Base-by-base conservation (phyloP, 208 protist species). In the Acanthamoeba culbertsoni region DNA sequence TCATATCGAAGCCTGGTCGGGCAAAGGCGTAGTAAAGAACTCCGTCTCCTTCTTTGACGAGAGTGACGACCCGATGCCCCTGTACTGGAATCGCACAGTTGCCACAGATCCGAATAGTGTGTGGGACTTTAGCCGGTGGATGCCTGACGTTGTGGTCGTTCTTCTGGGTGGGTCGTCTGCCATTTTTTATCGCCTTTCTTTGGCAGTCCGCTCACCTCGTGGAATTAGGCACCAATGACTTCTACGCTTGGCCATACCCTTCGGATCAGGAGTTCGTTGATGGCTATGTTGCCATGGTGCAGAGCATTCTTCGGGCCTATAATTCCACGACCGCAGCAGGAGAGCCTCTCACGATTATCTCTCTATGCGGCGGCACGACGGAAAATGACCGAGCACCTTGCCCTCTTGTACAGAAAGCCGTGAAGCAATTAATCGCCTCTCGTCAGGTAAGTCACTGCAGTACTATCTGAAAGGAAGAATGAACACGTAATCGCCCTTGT, bases 21-120 rank as follows among this genome's bases (percentile, higher is more conserved):
- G 89, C 14, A 91, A 91, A 46, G 63, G 63, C 37, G 89, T 93
- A 7, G 89, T 93, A 35, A 93, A 93, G 89, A 93, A 93, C 35
- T 62, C 65, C 42, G 5, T 55, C 65, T 31, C 28, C 16, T 59
- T 75, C n/a, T 48, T 46, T n/a, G 40, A 57, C 5, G 42, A 35
- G 40, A 75, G 57, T 42, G 57, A 77, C 65, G 65, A 93, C 33
- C 53, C 63, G 40, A 93, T 93, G 89, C 89, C 89, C 10, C 8
- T 93, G 4, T 93, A 93, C 35, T 93, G 89, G 89, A 86, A 86
- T 23, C 89, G 89, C 65, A 20, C 89, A n/a, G 42, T 93, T 23
- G 89, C 89, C 65, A 57, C 46, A 28, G 62, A 75, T 48, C 14
- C 57, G 23, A 26, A 37, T 1, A 45, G 28, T 12, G n/a, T 1